phyloP scores from a whole-genome alignment of 768 basidiomycete species.

The Psilocybe subaeruginosa region DNA sequence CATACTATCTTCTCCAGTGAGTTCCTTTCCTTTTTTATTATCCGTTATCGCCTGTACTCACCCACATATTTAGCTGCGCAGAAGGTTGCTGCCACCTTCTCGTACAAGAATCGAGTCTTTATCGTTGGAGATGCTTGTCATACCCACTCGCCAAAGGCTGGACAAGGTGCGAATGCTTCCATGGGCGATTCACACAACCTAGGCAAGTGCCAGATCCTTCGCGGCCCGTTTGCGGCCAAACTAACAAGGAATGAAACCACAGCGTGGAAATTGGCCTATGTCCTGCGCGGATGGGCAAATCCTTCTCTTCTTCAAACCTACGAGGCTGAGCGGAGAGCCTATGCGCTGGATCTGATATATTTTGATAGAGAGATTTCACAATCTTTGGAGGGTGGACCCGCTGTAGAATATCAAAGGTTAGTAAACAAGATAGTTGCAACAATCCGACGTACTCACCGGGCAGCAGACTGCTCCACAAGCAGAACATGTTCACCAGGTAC shows the following conservation, averaged over 20 bases:
- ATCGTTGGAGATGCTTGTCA: slow-evolving; percentile 14
- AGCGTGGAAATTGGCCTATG: slow-evolving; percentile 14
- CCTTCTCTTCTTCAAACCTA: slow-evolving; percentile 5
- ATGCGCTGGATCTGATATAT: slow-evolving; percentile 2
- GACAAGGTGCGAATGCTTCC: slow-evolving; percentile 15
- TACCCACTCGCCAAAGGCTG: slow-evolving; percentile 15
- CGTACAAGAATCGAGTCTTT: slow-evolving; percentile 8
- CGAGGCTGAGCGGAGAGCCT: slow-evolving; percentile 1
- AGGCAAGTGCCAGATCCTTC: background rate
- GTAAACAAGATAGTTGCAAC: background rate
- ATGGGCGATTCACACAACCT: slow-evolving; percentile 16
- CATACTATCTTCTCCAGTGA: slow-evolving; percentile 12
- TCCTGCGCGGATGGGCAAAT: slow-evolving; percentile 7
- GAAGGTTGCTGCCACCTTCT: slow-evolving; percentile 10
- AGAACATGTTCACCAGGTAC: slow-evolving; percentile 14
- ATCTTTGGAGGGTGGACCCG: slow-evolving; percentile 3
- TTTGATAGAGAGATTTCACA: slow-evolving; percentile 9
- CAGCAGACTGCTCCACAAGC: slow-evolving; percentile 8
- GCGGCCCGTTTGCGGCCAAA: no score
- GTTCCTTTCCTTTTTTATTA: background rate
- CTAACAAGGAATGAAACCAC: no score
- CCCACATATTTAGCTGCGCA: slow-evolving; percentile 1
- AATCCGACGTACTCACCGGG: background rate
- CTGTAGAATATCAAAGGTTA: slow-evolving; percentile 8
- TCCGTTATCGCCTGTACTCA: background rate